phyloP scores from a whole-genome alignment of 352 stramenopile species.

The Stramenopiles sp. region DNA sequence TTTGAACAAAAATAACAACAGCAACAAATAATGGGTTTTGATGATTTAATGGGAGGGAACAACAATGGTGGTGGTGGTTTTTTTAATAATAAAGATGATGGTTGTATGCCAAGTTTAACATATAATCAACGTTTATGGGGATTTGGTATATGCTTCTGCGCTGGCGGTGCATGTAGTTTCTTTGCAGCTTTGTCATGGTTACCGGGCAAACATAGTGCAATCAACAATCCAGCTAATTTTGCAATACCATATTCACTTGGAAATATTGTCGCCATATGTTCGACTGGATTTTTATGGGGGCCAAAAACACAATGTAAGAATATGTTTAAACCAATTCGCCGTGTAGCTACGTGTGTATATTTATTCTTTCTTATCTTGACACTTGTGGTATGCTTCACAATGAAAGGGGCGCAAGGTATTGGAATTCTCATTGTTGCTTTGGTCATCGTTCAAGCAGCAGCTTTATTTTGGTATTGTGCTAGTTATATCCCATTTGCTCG shows the following conservation, averaged over 20 bases:
- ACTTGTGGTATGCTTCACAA: constrained; percentile 33
- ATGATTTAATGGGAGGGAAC: too few species aligned
- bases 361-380: constrained; percentile 50
- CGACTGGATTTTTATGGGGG: constrained; percentile 56
- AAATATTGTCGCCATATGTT: constrained; percentile 49
- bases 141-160: neutral
- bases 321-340: constrained; percentile 53
- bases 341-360: constrained; percentile 39
- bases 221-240: constrained; percentile 22
- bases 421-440: constrained; percentile 26
- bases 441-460: constrained; percentile 44
- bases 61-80: too few species aligned
- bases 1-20: too few species aligned
- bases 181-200: too few species aligned
- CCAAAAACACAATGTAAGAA: constrained; percentile 48
- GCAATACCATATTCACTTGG: constrained; percentile 55
- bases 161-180: neutral
- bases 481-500: constrained; percentile 64
- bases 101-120: too few species aligned
- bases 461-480: constrained; percentile 55
- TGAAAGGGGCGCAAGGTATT: constrained; percentile 17
- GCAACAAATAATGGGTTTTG: too few species aligned
- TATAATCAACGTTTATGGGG: neutral
- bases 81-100: too few species aligned
- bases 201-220: too few species aligned